Conservation (phyloP, 331 rosid species). For the Stylosanthes scabra region DNA sequence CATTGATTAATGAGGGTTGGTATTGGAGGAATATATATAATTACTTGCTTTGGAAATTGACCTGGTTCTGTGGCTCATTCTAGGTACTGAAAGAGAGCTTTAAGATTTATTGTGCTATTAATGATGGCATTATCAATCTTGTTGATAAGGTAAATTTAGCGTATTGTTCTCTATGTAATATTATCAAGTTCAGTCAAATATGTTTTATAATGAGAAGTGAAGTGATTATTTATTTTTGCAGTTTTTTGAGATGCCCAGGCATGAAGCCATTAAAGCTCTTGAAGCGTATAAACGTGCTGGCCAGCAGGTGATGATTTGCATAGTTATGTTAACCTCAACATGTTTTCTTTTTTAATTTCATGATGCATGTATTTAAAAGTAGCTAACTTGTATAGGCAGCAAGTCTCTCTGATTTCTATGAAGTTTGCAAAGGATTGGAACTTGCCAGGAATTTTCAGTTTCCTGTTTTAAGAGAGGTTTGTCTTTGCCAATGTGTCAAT, state of each 20-base stretch:
- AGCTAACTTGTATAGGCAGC: slow-evolving; percentile 65
- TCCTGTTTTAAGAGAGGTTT: slow-evolving; percentile 95
- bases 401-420: slow-evolving; percentile 91
- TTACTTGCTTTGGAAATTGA: slow-evolving; percentile 30
- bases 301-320: slow-evolving; percentile 75
- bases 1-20: slow-evolving; percentile 29
- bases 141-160: slow-evolving; percentile 81
- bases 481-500: slow-evolving; percentile 22
- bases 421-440: slow-evolving; percentile 91
- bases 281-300: slow-evolving; percentile 98
- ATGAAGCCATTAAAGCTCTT: slow-evolving; percentile 94
- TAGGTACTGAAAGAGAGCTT: slow-evolving; percentile 99
- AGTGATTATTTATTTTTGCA: slow-evolving; percentile 42
- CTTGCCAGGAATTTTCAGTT: slow-evolving; percentile 99
- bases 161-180: slow-evolving; percentile 12
- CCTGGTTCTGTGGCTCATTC: slow-evolving; percentile 42
- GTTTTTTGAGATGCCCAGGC: slow-evolving; percentile 99
- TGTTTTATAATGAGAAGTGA: slow-evolving; percentile 20
- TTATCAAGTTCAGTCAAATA: slow-evolving; percentile 7
- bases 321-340: slow-evolving; percentile 10
- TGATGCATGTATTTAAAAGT: slow-evolving; percentile 24
- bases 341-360: slow-evolving; percentile 25
- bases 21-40: background rate
- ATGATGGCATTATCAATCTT: slow-evolving; percentile 98
- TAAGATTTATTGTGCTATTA: slow-evolving; percentile 92